These are phyloP conservation scores for Nitzschia sp. DNA, from an alignment of 108 stramenopile species.

Conservation along the genomic window DNA sequence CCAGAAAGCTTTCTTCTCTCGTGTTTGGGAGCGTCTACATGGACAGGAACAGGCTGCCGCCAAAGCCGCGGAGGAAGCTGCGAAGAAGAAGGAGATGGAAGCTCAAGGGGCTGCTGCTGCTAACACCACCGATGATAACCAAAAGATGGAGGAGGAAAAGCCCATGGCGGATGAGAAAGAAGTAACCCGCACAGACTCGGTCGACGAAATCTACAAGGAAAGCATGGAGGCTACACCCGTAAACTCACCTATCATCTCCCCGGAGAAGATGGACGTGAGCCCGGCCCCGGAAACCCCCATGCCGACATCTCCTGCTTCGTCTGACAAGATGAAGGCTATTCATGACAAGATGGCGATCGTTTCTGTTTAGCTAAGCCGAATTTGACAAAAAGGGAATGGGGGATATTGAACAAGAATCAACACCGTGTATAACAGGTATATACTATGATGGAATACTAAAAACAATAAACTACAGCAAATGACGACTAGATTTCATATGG, in stretches of 20 bases:
- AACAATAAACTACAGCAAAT: background rate
- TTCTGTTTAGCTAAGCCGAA: slow-evolving; percentile 3
- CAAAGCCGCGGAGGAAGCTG: slow-evolving; percentile 1
- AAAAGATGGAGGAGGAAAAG: slow-evolving; percentile 9
- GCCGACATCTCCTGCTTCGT: slow-evolving; percentile 3
- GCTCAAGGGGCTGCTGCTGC: too few relatives aligned
- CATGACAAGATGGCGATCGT: slow-evolving; percentile 28
- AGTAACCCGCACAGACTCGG: slow-evolving; percentile 2
- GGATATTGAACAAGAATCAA: background rate
- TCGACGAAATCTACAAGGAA: slow-evolving; percentile 5
- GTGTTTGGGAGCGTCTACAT: slow-evolving; percentile 85
- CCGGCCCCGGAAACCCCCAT: slow-evolving; percentile 7
- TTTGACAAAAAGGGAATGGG: background rate
- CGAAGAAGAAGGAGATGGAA: background rate
- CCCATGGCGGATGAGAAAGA: background rate
- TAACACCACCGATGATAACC: background rate
- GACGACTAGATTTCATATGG: too few relatives aligned
- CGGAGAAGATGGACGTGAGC: slow-evolving; percentile 7
- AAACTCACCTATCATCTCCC: slow-evolving; percentile 15
- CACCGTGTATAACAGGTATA: too few relatives aligned
- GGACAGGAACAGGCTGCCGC: slow-evolving; percentile 32
- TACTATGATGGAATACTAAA: background rate
- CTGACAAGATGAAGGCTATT: slow-evolving; percentile 18
- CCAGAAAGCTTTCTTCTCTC: slow-evolving; percentile 86
- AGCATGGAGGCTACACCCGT: slow-evolving; percentile 6